phyloP scores from a whole-genome alignment of 2,329 filamentous ascomycete genomes.

The Knoxdaviesia capensis region DNA sequence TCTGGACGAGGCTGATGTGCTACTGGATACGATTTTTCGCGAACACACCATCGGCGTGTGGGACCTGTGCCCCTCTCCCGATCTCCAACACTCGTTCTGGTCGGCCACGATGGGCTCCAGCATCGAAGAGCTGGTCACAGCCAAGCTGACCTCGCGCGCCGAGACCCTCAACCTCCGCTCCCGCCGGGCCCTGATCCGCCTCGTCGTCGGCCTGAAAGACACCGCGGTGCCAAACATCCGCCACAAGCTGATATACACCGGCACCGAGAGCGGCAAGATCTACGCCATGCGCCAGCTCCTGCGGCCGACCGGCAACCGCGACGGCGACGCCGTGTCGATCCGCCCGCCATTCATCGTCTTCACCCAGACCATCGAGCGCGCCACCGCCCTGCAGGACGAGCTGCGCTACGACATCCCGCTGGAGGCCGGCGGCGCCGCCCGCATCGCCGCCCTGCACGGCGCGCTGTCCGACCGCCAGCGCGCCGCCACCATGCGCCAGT shows the following conservation, averaged over 20 bases:
- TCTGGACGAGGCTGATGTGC: conserved; percentile 86
- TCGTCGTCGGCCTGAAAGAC: conserved; percentile 94
- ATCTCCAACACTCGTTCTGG: conserved; percentile 68
- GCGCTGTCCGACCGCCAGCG: conserved; percentile 60
- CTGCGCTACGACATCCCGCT: conserved; percentile 86
- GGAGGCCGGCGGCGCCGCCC: conserved; percentile 63
- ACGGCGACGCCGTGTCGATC: conserved; percentile 35
- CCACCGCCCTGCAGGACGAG: conserved; percentile 71
- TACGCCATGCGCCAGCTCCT: conserved; percentile 78
- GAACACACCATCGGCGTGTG: conserved; percentile 76
- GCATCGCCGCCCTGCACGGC: conserved; percentile 81
- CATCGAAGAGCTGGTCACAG: conserved; percentile 58
- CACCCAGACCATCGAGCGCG: conserved; percentile 85
- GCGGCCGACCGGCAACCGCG: conserved; percentile 37
- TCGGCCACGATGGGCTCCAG: conserved; percentile 94
- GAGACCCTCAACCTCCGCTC: conserved; percentile 13
- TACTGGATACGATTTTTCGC: conserved; percentile 77
- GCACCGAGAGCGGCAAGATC: conserved; percentile 83
- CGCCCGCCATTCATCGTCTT: conserved; percentile 88
- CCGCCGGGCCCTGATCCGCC: conserved; percentile 38
- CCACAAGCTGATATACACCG: conserved; percentile 78
- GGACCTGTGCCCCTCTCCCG: conserved; percentile 50
- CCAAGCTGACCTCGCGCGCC: conserved; percentile 40
- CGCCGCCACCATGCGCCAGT: conserved; percentile 66
- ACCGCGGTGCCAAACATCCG: conserved; percentile 82